Base-by-base conservation (phyloP, 169 alveolate species). In the Cryptosporidium bovis region DNA sequence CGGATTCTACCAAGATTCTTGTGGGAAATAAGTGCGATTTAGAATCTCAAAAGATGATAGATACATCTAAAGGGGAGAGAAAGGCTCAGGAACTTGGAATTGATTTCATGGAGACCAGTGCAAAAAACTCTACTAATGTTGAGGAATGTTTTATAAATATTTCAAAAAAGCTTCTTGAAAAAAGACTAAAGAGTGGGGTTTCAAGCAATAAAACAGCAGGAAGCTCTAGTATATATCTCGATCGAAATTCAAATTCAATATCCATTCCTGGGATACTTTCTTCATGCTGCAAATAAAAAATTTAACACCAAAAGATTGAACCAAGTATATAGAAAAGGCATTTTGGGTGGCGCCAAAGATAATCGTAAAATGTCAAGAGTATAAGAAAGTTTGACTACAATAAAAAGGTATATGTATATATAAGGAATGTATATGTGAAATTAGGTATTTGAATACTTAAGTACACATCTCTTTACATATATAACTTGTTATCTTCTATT, bases 1-100 rank as follows among this genome's bases (percentile, higher is more conserved):
- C 94, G 51, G 97, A 93, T 69, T 97, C 98, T 5, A 95, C 94
- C 83, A 94, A 95, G 82, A 91, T 97, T n/a, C 94, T 98, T 2
- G 93, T 98, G 12, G 99, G 99, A 36, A 98, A 98, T 91, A 98
- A 98, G 90, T 92, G 96, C 64, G 99, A 98, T 87, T 68, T 95
- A 71, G 77, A 31, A 3, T 56, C 87, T 3, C 87, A 77, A 51
- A 77, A 62, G 36, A 48, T 62, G 69, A 66, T 77, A 56, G 87
- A 77, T 36, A 27, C 20, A 18, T 18, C 65, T 46, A 56, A 53
- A 15, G 87, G 87, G n/a, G 53, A 77, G 27, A 77, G 56, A 48
- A 77, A 77, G 50, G 69, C 87, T 60, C 60, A 62, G 6, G 77
- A 77, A 66, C 36, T 77, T 16, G 51, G 51, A 13, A 66, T 77